phyloP scores from a whole-genome alignment of 805 yeast genomes.

The Cyberlindnera sargentensis region DNA sequence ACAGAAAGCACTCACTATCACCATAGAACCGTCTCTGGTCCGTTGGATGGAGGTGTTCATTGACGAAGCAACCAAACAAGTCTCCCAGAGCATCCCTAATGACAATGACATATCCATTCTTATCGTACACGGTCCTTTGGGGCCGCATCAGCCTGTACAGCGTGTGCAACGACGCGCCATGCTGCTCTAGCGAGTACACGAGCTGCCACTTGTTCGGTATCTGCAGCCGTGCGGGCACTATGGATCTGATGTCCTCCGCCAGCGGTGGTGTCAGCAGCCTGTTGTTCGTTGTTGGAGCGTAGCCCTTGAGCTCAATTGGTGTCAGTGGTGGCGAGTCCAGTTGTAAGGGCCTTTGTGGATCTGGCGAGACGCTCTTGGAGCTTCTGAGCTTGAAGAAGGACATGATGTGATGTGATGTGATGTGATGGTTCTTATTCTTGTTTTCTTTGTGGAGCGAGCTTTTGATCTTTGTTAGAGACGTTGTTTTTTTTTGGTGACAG shows the following conservation, averaged over 20 bases:
- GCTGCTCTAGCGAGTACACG: constrained; percentile 81
- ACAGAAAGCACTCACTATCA: constrained; percentile 90
- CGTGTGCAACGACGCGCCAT: constrained; percentile 82
- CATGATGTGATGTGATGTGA: too few species aligned
- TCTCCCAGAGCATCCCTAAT: constrained; percentile 58
- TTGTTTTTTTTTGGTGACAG: too few species aligned
- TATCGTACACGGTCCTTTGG: constrained; percentile 28
- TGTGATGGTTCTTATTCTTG: too few species aligned
- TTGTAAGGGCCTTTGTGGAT: neutral
- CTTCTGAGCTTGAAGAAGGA: neutral
- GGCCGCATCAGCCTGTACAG: constrained; percentile 55
- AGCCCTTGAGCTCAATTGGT: constrained; percentile 54
- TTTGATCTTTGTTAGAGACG: too few species aligned
- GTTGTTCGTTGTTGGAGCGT: constrained; percentile 48
- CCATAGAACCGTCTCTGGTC: constrained; percentile 78
- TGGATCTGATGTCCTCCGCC: constrained; percentile 65
- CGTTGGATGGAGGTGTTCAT: constrained; percentile 64
- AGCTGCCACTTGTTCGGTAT: constrained; percentile 72
- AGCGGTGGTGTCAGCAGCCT: constrained; percentile 51
- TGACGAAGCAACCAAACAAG: constrained; percentile 72
- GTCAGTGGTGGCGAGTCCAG: constrained; percentile 37
- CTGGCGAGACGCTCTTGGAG: neutral
- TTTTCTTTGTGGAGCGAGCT: too few species aligned
- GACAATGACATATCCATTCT: constrained; percentile 68
- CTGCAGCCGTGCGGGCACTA: constrained; percentile 76